These are phyloP conservation scores for Globisporangium perplexum DNA, from an alignment of 352 stramenopile species.

Conservation along the genomic window DNA sequence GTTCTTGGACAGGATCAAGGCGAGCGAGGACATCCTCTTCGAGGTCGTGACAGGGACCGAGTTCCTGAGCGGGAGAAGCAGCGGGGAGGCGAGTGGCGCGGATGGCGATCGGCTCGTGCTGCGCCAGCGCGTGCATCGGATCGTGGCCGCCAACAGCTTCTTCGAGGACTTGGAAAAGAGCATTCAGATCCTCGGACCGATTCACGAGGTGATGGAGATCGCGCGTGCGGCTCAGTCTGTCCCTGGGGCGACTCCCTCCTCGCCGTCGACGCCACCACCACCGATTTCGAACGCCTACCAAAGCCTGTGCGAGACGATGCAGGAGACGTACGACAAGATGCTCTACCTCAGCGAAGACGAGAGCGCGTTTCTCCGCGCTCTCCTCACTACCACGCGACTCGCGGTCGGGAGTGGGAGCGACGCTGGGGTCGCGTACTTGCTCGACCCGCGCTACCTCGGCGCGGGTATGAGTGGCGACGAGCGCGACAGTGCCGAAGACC, in stretches of 20 bases:
- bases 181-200: slow-evolving; percentile 6
- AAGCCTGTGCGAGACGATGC: neutral
- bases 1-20: slow-evolving; percentile 4
- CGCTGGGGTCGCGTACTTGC: slow-evolving; percentile 8
- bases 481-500: slow-evolving; percentile 27
- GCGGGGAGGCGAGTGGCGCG: neutral
- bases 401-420: neutral
- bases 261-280: neutral
- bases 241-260: neutral
- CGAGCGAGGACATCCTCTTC: slow-evolving; percentile 7
- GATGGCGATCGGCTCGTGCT: neutral
- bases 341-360: neutral
- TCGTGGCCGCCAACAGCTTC: slow-evolving; percentile 1
- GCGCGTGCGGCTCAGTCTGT: neutral
- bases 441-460: slow-evolving; percentile 13
- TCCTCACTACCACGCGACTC: neutral
- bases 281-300: slow-evolving; percentile 7
- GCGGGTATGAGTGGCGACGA: slow-evolving; percentile 14
- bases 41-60: slow-evolving; percentile 3
- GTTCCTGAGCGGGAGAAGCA: neutral
- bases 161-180: slow-evolving; percentile 9
- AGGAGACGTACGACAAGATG: neutral
- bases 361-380: neutral
- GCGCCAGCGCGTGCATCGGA: neutral
- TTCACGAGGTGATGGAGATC: slow-evolving; percentile 1